Evolutionary conservation across 331 rosid species (phyloP), one percentile per base, ranked within the genome.

Genomic region (Quercus lobata): DNA sequence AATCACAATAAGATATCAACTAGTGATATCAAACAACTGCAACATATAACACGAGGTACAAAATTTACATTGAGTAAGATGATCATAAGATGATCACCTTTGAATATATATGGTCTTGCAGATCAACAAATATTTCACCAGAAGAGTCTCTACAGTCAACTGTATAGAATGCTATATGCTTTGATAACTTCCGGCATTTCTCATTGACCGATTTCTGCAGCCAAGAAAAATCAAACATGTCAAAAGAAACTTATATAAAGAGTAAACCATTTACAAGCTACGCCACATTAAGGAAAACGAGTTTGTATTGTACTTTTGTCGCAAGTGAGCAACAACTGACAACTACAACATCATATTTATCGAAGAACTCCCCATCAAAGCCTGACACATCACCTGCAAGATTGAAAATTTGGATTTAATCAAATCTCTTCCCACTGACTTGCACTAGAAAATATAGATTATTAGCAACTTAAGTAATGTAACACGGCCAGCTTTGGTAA

Each of bases 121-220:
- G 88, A 76, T 96, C 99, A 71, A 93, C 98, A 91, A 96, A 96
- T 80, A 96, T 88, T 92, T 96, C 98, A 68, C 99, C 98, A 86
- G 92, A 96, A 35, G 99, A 93, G 76, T 96, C 98, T 87, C 94
- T 89, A 76, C 98, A 93, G 65, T 93, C 98, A 81, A 93, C 97
- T 10, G 97, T 76, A 86, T 92, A 96, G 87, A 96, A 96, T 63
- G 98, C 91, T 78, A 93, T 80, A 7, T 87, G 92, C 86, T 91
- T 95, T 5, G 90, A 78, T 69, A 86, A 71, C 88, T 89, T 95
- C 72, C 97, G 87, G 89, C 99, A 95, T 85, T 89, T 95, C 6
- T 89, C 98, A 83, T 93, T 91, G 60, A 87, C 85, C 53, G 84
- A 70, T 89, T 90, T 95, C 99, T 95, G 77, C 89, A 91, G 34